Conservation (phyloP, 352 stramenopile species). For the Sclerospora graminicola region DNA sequence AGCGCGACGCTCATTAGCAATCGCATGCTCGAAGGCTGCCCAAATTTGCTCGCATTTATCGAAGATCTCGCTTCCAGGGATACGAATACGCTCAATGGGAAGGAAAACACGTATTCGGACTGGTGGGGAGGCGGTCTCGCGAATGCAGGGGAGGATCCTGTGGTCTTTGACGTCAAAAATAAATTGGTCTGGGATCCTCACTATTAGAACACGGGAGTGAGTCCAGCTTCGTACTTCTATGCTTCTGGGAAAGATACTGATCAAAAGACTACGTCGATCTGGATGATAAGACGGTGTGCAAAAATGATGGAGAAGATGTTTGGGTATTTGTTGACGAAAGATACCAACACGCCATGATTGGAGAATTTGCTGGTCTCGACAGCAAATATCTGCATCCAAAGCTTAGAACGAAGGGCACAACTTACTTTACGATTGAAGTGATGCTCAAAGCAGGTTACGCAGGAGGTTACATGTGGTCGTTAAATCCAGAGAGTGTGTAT, state of each 20-base stretch:
- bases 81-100: constrained; percentile 27
- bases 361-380: constrained; percentile 61
- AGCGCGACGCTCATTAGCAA: constrained; percentile 50
- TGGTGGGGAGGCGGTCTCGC: constrained; percentile 59
- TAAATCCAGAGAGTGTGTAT: constrained; percentile 68
- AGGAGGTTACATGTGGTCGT: constrained; percentile 68
- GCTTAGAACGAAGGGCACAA: constrained; percentile 50
- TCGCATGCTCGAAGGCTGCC: constrained; percentile 49
- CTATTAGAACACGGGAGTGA: constrained; percentile 70
- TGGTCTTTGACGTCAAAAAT: constrained; percentile 34
- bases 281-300: constrained; percentile 38
- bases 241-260: constrained; percentile 23
- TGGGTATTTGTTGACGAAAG: constrained; percentile 32
- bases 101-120: constrained; percentile 40
- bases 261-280: constrained; percentile 37
- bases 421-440: constrained; percentile 52
- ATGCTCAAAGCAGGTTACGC: constrained; percentile 44
- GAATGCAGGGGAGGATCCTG: constrained; percentile 25
- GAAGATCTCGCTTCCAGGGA: constrained; percentile 45
- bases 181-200: constrained; percentile 64
- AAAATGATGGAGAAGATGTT: constrained; percentile 66
- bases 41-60: constrained; percentile 56
- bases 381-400: constrained; percentile 35
- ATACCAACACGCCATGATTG: constrained; percentile 45
- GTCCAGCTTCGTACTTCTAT: constrained; percentile 55